phyloP scores from a whole-genome alignment of 2,329 filamentous ascomycete genomes.

The Diaporthe velutina region DNA sequence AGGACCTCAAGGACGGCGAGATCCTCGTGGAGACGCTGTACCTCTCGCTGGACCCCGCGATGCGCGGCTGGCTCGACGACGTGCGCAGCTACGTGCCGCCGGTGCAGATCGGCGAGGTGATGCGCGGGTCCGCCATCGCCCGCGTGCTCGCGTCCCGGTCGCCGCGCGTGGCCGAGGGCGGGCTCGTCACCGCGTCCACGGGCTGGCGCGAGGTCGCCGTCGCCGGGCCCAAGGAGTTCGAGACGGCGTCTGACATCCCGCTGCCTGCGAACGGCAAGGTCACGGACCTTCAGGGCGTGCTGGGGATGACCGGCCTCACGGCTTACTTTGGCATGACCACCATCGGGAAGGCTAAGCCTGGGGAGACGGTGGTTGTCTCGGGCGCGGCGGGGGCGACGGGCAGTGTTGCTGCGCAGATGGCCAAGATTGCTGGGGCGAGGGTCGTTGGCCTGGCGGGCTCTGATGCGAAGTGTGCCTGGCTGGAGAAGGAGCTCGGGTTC shows the following conservation, averaged over 20 bases:
- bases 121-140: conserved; percentile 69
- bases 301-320: conserved; percentile 73
- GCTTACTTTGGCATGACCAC: conserved; percentile 77
- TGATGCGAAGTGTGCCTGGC: conserved; percentile 71
- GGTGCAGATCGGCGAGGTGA: conserved; percentile 70
- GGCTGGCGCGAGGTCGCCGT: conserved; percentile 73
- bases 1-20: conserved; percentile 62
- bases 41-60: conserved; percentile 73
- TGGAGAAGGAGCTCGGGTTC: conserved; percentile 71
- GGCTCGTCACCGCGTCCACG: conserved; percentile 61
- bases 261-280: conserved; percentile 44
- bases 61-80: conserved; percentile 72
- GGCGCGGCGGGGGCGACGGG: conserved; percentile 78
- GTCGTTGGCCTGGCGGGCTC: conserved; percentile 69
- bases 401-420: conserved; percentile 75
- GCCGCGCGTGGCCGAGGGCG: conserved; percentile 60
- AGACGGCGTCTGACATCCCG: conserved; percentile 41
- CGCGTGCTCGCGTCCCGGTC: conserved; percentile 64
- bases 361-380: conserved; percentile 76
- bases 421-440: conserved; percentile 70
- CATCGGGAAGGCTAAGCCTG: conserved; percentile 70
- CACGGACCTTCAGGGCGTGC: conserved; percentile 67
- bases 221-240: conserved; percentile 57
- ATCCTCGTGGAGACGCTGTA: conserved; percentile 65
- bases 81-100: conserved; percentile 67